phyloP scores from a whole-genome alignment of 345 rosid species.

The Linum tenue region DNA sequence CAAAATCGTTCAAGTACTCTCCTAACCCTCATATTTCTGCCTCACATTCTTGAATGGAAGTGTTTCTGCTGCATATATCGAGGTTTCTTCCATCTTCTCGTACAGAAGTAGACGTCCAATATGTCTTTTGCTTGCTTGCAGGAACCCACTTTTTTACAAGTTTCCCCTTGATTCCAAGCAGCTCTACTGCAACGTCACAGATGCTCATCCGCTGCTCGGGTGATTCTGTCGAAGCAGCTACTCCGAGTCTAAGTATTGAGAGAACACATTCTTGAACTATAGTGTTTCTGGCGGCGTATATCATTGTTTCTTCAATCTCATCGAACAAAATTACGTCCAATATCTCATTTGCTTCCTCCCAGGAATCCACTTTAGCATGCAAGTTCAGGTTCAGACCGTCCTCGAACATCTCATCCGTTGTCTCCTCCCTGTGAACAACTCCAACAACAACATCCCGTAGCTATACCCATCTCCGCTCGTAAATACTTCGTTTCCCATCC shows the following conservation, averaged over 20 bases:
- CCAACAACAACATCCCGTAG: slow-evolving; percentile 4
- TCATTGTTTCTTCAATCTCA: not conserved
- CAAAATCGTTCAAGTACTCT: no score
- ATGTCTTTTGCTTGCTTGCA: no score
- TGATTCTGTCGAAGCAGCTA: not conserved
- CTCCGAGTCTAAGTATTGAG: slow-evolving; percentile 6
- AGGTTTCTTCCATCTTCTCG: no score
- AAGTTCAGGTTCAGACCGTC: slow-evolving; percentile 7
- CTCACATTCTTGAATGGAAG: no score
- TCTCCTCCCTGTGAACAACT: slow-evolving; percentile 6
- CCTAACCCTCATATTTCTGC: no score
- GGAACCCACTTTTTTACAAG: not conserved
- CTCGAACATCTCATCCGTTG: not conserved
- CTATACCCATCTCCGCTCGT: not conserved
- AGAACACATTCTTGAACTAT: not conserved
- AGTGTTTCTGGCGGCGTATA: not conserved
- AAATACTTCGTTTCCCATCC: not conserved
- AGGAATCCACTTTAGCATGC: not conserved
- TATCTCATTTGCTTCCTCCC: not conserved
- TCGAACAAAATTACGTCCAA: slow-evolving; percentile 6
- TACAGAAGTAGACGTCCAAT: no score
- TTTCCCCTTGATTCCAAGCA: slow-evolving; percentile 1
- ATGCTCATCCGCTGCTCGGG: slow-evolving; percentile 11
- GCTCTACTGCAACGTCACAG: not conserved
- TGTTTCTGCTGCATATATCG: no score